A percentile compares a stretch with the other conserved stretches of the same genome.
These are phyloP conservation scores for Zygosaccharomyces lentus DNA, from an alignment of 805 yeast genomes.

Conservation along the genomic window DNA sequence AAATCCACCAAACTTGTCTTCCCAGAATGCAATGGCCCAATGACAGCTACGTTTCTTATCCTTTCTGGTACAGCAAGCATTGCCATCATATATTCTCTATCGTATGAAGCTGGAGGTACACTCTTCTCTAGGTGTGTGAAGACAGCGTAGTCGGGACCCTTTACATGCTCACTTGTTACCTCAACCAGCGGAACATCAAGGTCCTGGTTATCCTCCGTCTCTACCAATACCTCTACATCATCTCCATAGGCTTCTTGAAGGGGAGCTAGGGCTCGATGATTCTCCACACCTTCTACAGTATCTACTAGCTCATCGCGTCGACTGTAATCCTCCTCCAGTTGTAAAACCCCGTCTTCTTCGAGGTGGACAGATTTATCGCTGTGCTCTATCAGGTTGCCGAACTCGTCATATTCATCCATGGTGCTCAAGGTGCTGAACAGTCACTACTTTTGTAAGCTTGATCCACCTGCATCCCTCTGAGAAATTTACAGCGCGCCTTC, in stretches of 20 bases:
- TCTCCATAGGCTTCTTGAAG: constrained; percentile 46
- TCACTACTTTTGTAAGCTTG: not conserved
- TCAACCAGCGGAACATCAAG: constrained; percentile 61
- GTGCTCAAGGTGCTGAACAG: constrained; percentile 49
- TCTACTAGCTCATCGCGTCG: not conserved
- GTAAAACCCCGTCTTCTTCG: constrained; percentile 3
- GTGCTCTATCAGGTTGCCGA: constrained; percentile 26
- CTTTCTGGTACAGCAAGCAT: constrained; percentile 54
- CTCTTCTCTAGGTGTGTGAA: constrained; percentile 18
- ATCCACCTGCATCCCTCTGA: not conserved
- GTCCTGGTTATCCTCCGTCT: constrained; percentile 49
- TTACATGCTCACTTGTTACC: constrained; percentile 42
- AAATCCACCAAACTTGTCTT: constrained; percentile 75
- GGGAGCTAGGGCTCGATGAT: not conserved
- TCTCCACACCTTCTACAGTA: not conserved
- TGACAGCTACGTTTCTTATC: constrained; percentile 67
- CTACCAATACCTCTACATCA: constrained; percentile 62
- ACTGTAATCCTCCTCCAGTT: not conserved
- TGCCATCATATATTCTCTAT: constrained; percentile 56
- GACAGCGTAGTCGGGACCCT: constrained; percentile 22
- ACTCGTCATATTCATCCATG: constrained; percentile 58
- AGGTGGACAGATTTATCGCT: not conserved
- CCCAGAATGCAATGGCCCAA: constrained; percentile 83
- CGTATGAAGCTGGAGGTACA: constrained; percentile 58
- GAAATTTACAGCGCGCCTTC: constrained; percentile 5